These are phyloP conservation scores for Fagus sylvatica DNA, from an alignment of 306 rosid genomes.

Conservation along the genomic window DNA sequence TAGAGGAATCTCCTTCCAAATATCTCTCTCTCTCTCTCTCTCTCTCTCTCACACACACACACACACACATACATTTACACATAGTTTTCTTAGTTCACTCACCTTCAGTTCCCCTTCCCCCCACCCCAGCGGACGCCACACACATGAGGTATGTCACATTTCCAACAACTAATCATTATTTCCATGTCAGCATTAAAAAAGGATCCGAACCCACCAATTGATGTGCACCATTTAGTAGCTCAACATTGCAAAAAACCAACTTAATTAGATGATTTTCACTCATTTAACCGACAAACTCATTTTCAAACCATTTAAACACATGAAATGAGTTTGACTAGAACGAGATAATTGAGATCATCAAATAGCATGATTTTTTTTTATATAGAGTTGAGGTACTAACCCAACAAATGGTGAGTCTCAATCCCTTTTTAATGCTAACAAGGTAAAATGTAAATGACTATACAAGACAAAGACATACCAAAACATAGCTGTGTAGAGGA, in stretches of 20 bases:
- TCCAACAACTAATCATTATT: slow-evolving; percentile 18
- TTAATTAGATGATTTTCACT: slow-evolving; percentile 25
- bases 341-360: slow-evolving; percentile 20
- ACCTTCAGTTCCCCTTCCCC: not conserved
- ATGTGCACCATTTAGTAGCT: slow-evolving; percentile 16
- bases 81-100: not conserved
- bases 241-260: slow-evolving; percentile 19
- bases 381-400: slow-evolving; percentile 22
- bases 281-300: slow-evolving; percentile 6
- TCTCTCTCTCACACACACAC: too few relatives aligned
- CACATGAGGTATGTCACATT: slow-evolving; percentile 3
- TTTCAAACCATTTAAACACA: not conserved
- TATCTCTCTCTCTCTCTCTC: not conserved
- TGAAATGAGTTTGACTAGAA: slow-evolving; percentile 13
- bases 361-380: slow-evolving; percentile 14
- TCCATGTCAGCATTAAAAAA: slow-evolving; percentile 38
- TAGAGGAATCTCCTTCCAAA: slow-evolving; percentile 12
- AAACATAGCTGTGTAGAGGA: not conserved
- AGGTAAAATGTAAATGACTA: slow-evolving; percentile 13
- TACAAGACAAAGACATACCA: slow-evolving; percentile 20
- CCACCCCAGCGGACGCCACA: not conserved
- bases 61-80: not conserved
- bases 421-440: slow-evolving; percentile 33
- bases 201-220: slow-evolving; percentile 38
- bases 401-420: slow-evolving; percentile 30